These are phyloP conservation scores for Paramecium pentaurelia DNA, from an alignment of 73 alveolate species.

Conservation along the genomic window DNA sequence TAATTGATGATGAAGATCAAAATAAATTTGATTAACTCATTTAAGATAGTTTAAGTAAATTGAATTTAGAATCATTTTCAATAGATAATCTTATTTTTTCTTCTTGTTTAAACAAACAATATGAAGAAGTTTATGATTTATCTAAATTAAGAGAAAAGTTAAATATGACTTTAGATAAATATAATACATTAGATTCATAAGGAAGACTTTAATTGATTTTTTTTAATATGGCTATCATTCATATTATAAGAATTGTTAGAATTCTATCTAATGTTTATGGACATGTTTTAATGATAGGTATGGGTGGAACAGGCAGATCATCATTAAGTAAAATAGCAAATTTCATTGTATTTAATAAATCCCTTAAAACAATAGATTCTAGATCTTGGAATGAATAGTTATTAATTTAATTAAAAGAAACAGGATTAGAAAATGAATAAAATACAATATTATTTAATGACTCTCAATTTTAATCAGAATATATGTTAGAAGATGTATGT, in stretches of 20 bases:
- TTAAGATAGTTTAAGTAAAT: conserved; percentile 77
- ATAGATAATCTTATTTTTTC: conserved; percentile 83
- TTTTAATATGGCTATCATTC: conserved; percentile 77
- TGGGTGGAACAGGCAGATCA: conserved; percentile 81
- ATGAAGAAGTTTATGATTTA: conserved; percentile 56
- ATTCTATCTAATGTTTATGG: conserved; percentile 77
- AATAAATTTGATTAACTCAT: conserved; percentile 72
- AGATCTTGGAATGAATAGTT: conserved; percentile 21
- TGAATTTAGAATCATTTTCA: conserved; percentile 81
- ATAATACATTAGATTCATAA: conserved; percentile 69
- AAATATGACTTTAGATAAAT: conserved; percentile 59
- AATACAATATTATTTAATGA: conserved; percentile 9
- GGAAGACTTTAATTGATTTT: conserved; percentile 66
- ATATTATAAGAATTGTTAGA: conserved; percentile 73
- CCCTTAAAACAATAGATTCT: neutral
- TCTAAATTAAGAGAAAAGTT: conserved; percentile 52
- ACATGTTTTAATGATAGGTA: conserved; percentile 81
- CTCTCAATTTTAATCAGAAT: neutral
- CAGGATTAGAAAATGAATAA: neutral
- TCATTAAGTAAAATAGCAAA: conserved; percentile 71
- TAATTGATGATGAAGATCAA: conserved; percentile 66
- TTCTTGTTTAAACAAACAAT: conserved; percentile 72
- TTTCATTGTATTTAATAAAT: conserved; percentile 60
- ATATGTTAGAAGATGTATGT: conserved; percentile 62
- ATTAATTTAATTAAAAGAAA: neutral